Percentiles rank a stretch among this genome's conserved stretches.
phyloP scores from a whole-genome alignment of 768 basidiomycete species.

The Termitomyces sp. region DNA sequence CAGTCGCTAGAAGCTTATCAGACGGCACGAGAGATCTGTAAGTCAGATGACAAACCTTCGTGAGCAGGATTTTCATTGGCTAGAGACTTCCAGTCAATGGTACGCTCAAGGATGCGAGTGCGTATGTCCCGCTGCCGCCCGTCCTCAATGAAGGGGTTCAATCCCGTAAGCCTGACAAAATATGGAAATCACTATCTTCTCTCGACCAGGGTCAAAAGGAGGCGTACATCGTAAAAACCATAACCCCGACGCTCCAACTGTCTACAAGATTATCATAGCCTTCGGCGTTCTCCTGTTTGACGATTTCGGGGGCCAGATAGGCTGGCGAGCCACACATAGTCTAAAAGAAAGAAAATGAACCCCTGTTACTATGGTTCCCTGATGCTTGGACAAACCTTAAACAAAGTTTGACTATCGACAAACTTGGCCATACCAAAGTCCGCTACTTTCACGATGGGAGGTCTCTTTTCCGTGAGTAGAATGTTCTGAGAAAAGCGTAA shows the following conservation, averaged over 20 bases:
- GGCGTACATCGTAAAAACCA: constrained; percentile 80
- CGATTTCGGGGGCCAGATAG: constrained; percentile 36
- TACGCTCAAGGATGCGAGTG: constrained; percentile 51
- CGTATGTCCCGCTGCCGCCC: constrained; percentile 55
- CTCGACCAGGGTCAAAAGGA: neutral
- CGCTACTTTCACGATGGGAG: constrained; percentile 81
- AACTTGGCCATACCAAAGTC: constrained; percentile 96
- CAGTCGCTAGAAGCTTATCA: constrained; percentile 34
- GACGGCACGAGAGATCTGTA: neutral
- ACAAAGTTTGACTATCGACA: constrained; percentile 71
- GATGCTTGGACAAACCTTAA: constrained; percentile 64
- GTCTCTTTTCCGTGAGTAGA: constrained; percentile 63
- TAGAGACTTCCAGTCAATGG: constrained; percentile 60
- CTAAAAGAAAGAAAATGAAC: constrained; percentile 25
- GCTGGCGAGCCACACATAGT: constrained; percentile 96
- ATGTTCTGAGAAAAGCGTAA: constrained; percentile 57
- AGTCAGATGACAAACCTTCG: constrained; percentile 36
- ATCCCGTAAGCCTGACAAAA: constrained; percentile 60
- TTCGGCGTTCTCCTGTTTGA: constrained; percentile 41
- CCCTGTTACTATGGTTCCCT: neutral
- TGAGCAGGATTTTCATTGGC: constrained; percentile 21
- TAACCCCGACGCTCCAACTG: no score
- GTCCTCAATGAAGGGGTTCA: constrained; percentile 78
- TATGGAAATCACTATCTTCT: neutral
- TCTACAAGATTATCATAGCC: constrained; percentile 91